Base-by-base conservation (phyloP, 2,329 filamentous ascomycete genomes). In the Plectosphaerella sp. region DNA sequence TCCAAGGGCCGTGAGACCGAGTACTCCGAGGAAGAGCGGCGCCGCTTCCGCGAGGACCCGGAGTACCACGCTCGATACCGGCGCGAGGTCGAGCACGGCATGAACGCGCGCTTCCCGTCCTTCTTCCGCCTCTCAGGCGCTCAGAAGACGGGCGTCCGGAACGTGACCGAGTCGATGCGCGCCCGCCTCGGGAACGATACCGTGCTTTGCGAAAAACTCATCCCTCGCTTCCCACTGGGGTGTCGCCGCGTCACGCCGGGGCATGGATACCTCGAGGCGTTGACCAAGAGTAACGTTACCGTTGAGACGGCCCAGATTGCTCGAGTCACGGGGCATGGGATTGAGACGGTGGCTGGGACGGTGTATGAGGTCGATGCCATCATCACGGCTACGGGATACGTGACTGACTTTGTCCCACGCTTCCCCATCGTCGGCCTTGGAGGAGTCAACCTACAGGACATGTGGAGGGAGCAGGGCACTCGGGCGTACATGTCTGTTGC, bases 341-440 rank as follows among this genome's bases (percentile, higher is more conserved):
- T 60, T 11, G 42, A 59, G 12, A 57, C 54, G 12, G 52, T 48
- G 6, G 56, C 58, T 39, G 57, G 56, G 12, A 49, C 41, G 4
- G 4, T 43, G n/a, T 50, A 54, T 39, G 53, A 58, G n/a, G 51
- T 52, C 47, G 58, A 59, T 47, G 55, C 56, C 33, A 52, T 46
- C 22, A n/a, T 46, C 43, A 28, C 22, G 35, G 58, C 60, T 16
- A 59, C 56, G 11, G 58, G 58, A 3, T 61, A 56, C 45, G 56
- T 61, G 33, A 48, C 54, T 3, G 52, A 48, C 28, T 49, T 50
- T 35, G 33, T 49, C 15, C 61, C 61, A 48, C 61, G 50, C 50
- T 62, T 77, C 35, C 70, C 73, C 9, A 72, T 84, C 3, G 66
- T 71, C 2, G 82, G 81, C 1, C 68, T 69, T 41, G 63, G 68